These are phyloP conservation scores for Rubia balearica DNA, from an alignment of 305 asterid species.

Conservation along the genomic window DNA sequence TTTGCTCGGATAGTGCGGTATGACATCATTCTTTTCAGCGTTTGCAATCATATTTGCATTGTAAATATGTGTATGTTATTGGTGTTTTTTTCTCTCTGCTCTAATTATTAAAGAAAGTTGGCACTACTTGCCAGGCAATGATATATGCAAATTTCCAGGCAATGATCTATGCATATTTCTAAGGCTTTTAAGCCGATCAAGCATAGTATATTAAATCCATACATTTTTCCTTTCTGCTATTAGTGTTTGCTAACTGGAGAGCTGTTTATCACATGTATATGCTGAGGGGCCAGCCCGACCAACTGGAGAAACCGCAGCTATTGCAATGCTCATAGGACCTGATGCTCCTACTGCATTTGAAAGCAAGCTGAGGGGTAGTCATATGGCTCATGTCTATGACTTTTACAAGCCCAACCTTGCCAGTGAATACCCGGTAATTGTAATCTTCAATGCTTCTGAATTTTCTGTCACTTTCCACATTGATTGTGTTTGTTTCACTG, in stretches of 20 bases:
- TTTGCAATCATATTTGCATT: not conserved
- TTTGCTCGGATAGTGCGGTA: conserved; percentile 99
- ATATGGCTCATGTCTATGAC: conserved; percentile 95
- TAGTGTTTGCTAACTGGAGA: conserved; percentile 12
- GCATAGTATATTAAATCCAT: too few relatives aligned
- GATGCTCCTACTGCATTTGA: conserved; percentile 95
- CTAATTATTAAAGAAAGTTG: not conserved
- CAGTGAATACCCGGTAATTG: conserved; percentile 97
- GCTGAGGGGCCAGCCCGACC: conserved; percentile 99
- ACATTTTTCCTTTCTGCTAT: not conserved
- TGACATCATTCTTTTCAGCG: conserved; percentile 17
- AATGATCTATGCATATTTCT: not conserved
- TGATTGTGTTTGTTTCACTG: not conserved
- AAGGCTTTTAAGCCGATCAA: too few relatives aligned
- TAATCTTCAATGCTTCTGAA: conserved; percentile 14
- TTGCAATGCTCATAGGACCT: conserved; percentile 95
- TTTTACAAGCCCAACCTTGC: conserved; percentile 98
- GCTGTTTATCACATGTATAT: conserved; percentile 56
- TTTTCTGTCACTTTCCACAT: not conserved
- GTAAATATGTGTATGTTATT: not conserved
- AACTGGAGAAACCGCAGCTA: conserved; percentile 98
- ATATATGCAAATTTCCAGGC: too few relatives aligned
- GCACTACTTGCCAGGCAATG: not conserved
- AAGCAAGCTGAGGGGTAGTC: conserved; percentile 91
- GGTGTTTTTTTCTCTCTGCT: not conserved